Conservation (phyloP, 2,329 filamentous ascomycete genomes). For the Stemphylium vesicarium region DNA sequence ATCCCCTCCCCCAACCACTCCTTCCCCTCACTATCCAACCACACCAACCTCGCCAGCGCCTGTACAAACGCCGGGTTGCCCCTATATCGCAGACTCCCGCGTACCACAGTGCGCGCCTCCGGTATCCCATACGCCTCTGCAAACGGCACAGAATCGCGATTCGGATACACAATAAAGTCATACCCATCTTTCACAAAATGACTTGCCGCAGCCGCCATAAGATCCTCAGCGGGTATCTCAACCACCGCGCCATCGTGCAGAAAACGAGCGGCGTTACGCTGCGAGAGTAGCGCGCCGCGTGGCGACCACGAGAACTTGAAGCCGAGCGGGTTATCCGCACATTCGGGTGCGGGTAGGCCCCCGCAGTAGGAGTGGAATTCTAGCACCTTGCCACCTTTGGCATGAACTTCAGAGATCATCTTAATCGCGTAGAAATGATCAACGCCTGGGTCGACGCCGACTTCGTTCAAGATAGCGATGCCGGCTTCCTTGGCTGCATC, state of each 20-base stretch:
- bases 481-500: no score
- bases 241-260: neutral
- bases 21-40: neutral
- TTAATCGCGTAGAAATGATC: no score
- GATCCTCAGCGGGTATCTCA: neutral
- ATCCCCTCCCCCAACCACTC: neutral
- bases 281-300: slow-evolving; percentile 13
- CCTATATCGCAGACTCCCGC: neutral
- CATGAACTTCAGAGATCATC: no score
- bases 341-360: no score
- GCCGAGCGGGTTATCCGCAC: slow-evolving; percentile 6
- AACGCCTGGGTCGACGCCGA: no score
- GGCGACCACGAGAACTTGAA: slow-evolving; percentile 22
- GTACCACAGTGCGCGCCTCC: neutral
- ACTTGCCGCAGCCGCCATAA: neutral
- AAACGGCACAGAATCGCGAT: neutral
- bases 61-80: neutral
- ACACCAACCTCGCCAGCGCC: neutral
- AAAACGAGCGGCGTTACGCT: slow-evolving; percentile 7
- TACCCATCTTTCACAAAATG: no score
- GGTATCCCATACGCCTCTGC: neutral
- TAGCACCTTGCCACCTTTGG: no score
- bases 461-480: no score
- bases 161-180: neutral
- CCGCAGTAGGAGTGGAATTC: no score